These are phyloP conservation scores for Xylariaceae sp. DNA, from an alignment of 2,329 filamentous ascomycete species.

Conservation along the genomic window DNA sequence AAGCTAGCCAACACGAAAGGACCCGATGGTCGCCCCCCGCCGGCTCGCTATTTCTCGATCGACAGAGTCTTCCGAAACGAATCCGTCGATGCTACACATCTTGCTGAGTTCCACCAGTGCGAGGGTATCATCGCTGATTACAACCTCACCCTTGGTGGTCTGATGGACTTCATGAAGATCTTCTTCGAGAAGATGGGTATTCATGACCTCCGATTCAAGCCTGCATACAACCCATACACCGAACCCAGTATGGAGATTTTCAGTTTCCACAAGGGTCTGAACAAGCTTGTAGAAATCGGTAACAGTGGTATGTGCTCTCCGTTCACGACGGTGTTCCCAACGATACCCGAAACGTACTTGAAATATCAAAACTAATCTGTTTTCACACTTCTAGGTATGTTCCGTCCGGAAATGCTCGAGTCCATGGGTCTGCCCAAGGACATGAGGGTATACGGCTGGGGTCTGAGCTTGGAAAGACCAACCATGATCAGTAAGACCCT, in stretches of 20 bases:
- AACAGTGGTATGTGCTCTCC: conserved; percentile 58
- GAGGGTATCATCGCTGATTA: conserved; percentile 99
- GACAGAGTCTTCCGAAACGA: conserved; percentile 97
- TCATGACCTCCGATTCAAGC: conserved; percentile 74
- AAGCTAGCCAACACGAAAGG: conserved; percentile 37
- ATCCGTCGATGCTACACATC: conserved; percentile 72
- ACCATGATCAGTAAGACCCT: conserved; percentile 68
- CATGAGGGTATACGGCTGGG: conserved; percentile 91
- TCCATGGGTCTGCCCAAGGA: conserved; percentile 90
- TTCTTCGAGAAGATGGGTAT: conserved; percentile 98
- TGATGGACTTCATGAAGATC: conserved; percentile 85
- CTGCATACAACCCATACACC: conserved; percentile 85
- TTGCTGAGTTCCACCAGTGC: conserved; percentile 97
- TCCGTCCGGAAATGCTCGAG: conserved; percentile 95
- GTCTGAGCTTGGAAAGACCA: conserved; percentile 82
- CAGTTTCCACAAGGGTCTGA: conserved; percentile 51
- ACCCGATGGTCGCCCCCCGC: conserved; percentile 58
- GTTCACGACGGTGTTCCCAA: neutral
- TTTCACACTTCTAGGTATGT: conserved; percentile 59
- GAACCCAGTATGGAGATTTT: conserved; percentile 99
- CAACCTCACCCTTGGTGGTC: conserved; percentile 80
- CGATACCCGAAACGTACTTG: neutral
- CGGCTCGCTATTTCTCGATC: conserved; percentile 95
- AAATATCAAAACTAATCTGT: neutral
- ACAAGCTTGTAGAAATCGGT: conserved; percentile 93